Conservation (phyloP, 495 filamentous ascomycete species). For the Trichoderma erinaceum region DNA sequence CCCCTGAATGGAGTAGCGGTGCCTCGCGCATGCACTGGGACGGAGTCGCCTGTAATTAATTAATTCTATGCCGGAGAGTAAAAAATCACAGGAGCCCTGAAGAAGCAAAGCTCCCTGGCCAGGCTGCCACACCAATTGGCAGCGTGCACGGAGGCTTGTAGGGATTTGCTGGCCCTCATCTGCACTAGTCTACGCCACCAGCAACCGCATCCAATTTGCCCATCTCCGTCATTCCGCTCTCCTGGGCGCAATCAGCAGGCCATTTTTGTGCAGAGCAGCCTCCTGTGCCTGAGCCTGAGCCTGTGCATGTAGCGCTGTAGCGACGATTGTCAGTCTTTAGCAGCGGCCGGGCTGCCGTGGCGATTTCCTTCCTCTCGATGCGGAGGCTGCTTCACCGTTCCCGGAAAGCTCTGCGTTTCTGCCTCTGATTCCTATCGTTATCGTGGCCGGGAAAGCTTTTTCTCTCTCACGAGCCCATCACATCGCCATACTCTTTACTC, state of each 20-base stretch:
- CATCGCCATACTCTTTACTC: not conserved
- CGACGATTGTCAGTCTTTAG: not conserved
- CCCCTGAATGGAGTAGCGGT: constrained; percentile 9
- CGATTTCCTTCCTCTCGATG: constrained; percentile 2
- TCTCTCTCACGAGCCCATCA: not conserved
- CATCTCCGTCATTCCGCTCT: constrained; percentile 14
- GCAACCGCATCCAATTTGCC: constrained; percentile 13
- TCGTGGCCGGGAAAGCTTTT: not conserved
- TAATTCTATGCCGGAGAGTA: not conserved
- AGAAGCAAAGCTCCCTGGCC: too few species aligned
- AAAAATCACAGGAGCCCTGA: too few species aligned
- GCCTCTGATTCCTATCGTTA: constrained; percentile 5
- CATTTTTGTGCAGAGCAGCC: constrained; percentile 3
- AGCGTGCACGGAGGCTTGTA: not conserved
- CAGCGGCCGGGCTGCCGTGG: constrained; percentile 10
- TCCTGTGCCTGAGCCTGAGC: not conserved
- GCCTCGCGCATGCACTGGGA: not conserved
- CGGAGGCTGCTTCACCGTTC: not conserved
- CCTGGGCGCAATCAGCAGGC: constrained; percentile 11
- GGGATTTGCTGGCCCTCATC: not conserved
- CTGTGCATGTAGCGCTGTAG: not conserved
- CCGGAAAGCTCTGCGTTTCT: not conserved
- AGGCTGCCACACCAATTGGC: too few species aligned
- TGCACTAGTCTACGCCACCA: constrained; percentile 8
- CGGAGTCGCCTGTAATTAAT: not conserved